These are phyloP conservation scores for Poteriospumella lacustris DNA, from an alignment of 108 stramenopile species.

Conservation along the genomic window DNA sequence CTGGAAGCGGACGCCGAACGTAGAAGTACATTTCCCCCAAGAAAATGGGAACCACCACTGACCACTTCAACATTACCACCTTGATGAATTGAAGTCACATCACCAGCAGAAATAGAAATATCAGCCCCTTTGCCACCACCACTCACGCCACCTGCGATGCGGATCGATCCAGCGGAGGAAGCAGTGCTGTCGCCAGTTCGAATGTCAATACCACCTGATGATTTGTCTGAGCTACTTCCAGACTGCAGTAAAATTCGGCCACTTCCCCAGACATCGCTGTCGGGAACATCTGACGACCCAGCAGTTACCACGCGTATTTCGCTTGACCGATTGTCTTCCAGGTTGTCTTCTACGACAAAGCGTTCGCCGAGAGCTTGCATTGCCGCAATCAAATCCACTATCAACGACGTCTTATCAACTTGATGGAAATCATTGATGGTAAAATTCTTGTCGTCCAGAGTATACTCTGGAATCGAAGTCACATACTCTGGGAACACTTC, in stretches of 20 bases:
- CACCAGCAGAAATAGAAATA: neutral
- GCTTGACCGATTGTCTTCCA: neutral
- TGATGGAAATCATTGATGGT: conserved; percentile 51
- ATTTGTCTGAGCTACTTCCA: neutral
- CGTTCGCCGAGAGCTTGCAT: conserved; percentile 11
- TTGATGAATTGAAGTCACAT: neutral
- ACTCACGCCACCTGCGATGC: neutral
- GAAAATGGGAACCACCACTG: neutral
- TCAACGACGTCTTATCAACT: conserved; percentile 47
- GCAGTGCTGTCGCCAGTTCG: neutral
- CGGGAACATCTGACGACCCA: neutral
- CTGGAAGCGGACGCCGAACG: neutral
- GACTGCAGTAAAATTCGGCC: neutral
- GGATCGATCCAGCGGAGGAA: neutral
- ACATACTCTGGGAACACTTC: conserved; percentile 71
- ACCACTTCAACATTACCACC: neutral
- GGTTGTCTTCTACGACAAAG: neutral
- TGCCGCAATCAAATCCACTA: conserved; percentile 40
- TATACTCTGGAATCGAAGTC: conserved; percentile 50
- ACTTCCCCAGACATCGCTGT: neutral
- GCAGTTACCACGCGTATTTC: neutral
- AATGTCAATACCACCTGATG: neutral
- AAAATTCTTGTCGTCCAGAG: conserved; percentile 54
- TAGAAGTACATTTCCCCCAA: neutral
- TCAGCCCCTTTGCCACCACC: neutral